Percentiles rank a stretch among this genome's conserved stretches.
These are phyloP conservation scores for Pseudopyrenochaeta lycopersici DNA, from an alignment of 2,329 filamentous ascomycete genomes.

Conservation along the genomic window DNA sequence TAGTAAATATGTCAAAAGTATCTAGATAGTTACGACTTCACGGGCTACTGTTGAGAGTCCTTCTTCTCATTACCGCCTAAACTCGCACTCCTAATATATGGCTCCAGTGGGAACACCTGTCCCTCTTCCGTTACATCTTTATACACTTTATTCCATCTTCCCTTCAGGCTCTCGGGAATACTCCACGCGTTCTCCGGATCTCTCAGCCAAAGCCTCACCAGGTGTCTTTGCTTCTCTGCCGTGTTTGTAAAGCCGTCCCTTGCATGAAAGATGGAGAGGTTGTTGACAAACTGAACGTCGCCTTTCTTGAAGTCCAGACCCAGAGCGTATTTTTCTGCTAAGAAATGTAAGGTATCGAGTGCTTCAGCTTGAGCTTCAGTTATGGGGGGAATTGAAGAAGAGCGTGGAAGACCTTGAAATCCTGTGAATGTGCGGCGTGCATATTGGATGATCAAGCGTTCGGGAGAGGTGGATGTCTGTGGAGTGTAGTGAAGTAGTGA, in stretches of 20 bases:
- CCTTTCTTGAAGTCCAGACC: constrained; percentile 51
- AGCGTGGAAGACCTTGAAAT: constrained; percentile 64
- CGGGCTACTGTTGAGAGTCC: background rate
- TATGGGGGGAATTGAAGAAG: constrained; percentile 63
- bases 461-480: constrained; percentile 53
- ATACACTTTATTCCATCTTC: constrained; percentile 64
- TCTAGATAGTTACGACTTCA: background rate
- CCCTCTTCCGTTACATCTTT: constrained; percentile 61
- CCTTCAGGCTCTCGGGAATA: constrained; percentile 50
- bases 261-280: constrained; percentile 62
- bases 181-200: constrained; percentile 58
- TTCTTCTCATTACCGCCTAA: background rate
- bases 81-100: constrained; percentile 32
- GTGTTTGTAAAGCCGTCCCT: constrained; percentile 57
- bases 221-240: constrained; percentile 53
- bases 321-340: constrained; percentile 50
- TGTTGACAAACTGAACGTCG: constrained; percentile 63
- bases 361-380: constrained; percentile 57
- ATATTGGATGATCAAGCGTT: constrained; percentile 54
- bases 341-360: constrained; percentile 57
- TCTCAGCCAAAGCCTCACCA: constrained; percentile 58
- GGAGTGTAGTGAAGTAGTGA: constrained; percentile 67
- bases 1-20: no score
- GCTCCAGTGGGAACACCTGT: constrained; percentile 65
- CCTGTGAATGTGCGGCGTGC: constrained; percentile 55